Conservation (phyloP, 2,329 filamentous ascomycete genomes). For the Fusarium denticulatum region DNA sequence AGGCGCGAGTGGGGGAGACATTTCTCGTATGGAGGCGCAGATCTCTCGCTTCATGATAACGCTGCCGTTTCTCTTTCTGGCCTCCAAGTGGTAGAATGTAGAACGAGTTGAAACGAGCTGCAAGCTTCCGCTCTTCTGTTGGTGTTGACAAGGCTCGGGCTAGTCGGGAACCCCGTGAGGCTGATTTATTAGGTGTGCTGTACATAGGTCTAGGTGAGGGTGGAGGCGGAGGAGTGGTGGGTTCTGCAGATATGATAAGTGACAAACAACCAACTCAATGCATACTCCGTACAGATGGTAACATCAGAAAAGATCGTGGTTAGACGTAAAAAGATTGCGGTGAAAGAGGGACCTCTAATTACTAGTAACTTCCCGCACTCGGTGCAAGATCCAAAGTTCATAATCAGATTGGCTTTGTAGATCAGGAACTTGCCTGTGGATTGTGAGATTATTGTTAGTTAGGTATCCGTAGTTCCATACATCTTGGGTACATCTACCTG, state of each 20-base stretch:
- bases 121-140: conserved; percentile 17
- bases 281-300: conserved; percentile 1
- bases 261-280: background rate
- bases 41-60: conserved; percentile 30
- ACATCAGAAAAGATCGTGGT: conserved; percentile 3
- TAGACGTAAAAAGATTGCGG: conserved; percentile 2
- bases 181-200: conserved; percentile 19
- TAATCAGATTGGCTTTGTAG: background rate
- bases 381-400: background rate
- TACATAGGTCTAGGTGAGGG: conserved; percentile 4
- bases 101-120: conserved; percentile 14
- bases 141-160: conserved; percentile 23
- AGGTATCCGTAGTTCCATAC: background rate
- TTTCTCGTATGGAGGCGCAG: conserved; percentile 31
- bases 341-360: background rate
- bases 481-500: background rate
- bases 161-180: conserved; percentile 35
- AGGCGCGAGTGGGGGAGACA: conserved; percentile 25
- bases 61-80: background rate
- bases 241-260: conserved; percentile 18
- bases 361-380: background rate
- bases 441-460: background rate
- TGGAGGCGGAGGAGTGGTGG: conserved; percentile 17
- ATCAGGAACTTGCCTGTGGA: conserved; percentile 1
- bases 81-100: conserved; percentile 1